Evolutionary conservation across 768 basidiomycete genomes (phyloP).

Genomic region (Mycena rebaudengoi): DNA sequence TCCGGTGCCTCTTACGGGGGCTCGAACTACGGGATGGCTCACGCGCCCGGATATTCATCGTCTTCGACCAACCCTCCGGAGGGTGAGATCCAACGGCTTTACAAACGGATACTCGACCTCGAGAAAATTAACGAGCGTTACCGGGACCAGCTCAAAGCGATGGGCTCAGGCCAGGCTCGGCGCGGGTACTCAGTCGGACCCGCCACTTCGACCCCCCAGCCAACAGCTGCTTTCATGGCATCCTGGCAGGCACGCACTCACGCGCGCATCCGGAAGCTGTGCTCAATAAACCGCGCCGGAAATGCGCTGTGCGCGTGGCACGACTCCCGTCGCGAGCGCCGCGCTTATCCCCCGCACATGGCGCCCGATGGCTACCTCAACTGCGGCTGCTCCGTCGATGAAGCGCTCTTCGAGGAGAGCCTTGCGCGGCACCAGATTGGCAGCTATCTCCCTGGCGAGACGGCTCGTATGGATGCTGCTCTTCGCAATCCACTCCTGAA

Average conservation of each 20-base stretch:
- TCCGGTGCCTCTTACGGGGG: slow-evolving; percentile 39
- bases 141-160: slow-evolving; percentile 54
- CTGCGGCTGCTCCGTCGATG: slow-evolving; percentile 86
- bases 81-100: slow-evolving; percentile 63
- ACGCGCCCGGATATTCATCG: too few relatives aligned
- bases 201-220: slow-evolving; percentile 42
- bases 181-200: slow-evolving; percentile 28
- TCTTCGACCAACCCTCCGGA: slow-evolving; percentile 41
- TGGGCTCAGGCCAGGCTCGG: slow-evolving; percentile 53
- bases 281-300: slow-evolving; percentile 86
- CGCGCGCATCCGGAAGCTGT: slow-evolving; percentile 73
- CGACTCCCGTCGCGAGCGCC: slow-evolving; percentile 85
- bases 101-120: slow-evolving; percentile 66
- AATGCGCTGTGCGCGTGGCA: slow-evolving; percentile 93
- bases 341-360: slow-evolving; percentile 79
- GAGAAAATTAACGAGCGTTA: slow-evolving; percentile 66
- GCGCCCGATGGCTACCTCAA: slow-evolving; percentile 83
- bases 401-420: slow-evolving; percentile 89
- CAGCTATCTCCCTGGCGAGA: slow-evolving; percentile 85
- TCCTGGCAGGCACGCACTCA: slow-evolving; percentile 81
- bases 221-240: slow-evolving; percentile 59
- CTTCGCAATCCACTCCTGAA: slow-evolving; percentile 81
- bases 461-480: slow-evolving; percentile 89
- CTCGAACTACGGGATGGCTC: slow-evolving; percentile 22
- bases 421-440: slow-evolving; percentile 82